A percentile compares a stretch with the other conserved stretches of the same genome.
These are phyloP conservation scores for Metschnikowia arizonensis DNA, from an alignment of 805 yeast genomes.

Conservation along the genomic window DNA sequence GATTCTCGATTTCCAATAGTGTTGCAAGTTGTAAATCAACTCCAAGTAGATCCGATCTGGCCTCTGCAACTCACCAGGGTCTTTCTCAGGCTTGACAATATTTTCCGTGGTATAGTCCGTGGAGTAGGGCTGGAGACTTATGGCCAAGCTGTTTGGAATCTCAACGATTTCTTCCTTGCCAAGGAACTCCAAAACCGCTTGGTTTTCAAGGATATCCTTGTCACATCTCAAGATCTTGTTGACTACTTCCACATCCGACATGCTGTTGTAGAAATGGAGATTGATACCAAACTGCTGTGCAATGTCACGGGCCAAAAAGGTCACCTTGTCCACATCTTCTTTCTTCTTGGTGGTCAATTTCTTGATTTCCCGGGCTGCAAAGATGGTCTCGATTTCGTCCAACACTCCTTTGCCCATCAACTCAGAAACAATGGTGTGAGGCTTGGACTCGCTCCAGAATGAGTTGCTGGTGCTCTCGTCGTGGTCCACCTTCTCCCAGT, in stretches of 20 bases:
- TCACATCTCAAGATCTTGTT: conserved; percentile 73
- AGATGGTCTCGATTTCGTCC: conserved; percentile 57
- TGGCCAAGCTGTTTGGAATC: conserved; percentile 63
- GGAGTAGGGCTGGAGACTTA: conserved; percentile 76
- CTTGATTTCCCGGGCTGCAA: conserved; percentile 52
- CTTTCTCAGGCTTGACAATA: conserved; percentile 47
- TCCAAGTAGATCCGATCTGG: conserved; percentile 84
- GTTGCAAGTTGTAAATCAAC: conserved; percentile 74
- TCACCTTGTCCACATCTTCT: conserved; percentile 43
- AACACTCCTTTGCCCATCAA: conserved; percentile 59
- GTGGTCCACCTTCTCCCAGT: conserved; percentile 72
- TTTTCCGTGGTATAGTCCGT: conserved; percentile 54
- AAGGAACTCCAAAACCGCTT: conserved; percentile 80
- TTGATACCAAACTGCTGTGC: conserved; percentile 96
- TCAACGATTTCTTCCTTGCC: conserved; percentile 71
- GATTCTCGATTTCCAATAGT: conserved; percentile 91
- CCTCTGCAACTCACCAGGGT: conserved; percentile 73
- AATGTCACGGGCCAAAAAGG: conserved; percentile 66
- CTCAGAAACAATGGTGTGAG: conserved; percentile 43
- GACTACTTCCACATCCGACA: conserved; percentile 64
- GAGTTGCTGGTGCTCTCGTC: conserved; percentile 44
- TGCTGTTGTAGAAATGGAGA: conserved; percentile 66
- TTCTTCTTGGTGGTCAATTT: conserved; percentile 42
- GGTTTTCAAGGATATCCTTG: conserved; percentile 59
- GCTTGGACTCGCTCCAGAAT: conserved; percentile 54